A percentile compares a stretch with the other conserved stretches of the same genome.
Evolutionary conservation across 2,329 filamentous ascomycete genomes (phyloP).

Genomic region (Penicillium sumatraense): DNA sequence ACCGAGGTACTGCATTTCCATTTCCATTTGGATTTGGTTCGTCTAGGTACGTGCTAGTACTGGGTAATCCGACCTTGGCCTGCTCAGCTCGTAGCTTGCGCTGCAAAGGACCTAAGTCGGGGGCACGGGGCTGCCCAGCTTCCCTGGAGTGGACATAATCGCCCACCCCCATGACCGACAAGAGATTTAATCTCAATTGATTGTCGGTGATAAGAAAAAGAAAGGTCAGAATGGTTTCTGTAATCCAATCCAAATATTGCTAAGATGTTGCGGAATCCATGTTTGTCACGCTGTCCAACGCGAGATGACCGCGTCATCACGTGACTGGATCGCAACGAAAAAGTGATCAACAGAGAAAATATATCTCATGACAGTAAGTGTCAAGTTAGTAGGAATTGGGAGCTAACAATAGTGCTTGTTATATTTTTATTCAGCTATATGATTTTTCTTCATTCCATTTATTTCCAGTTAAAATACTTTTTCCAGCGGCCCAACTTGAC

Average conservation of each 20-base stretch:
- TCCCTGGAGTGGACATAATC: conserved; percentile 48
- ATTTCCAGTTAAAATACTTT: too few species aligned
- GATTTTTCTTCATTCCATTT: too few species aligned
- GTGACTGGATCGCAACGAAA: conserved; percentile 18
- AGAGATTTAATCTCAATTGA: not conserved
- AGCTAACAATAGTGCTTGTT: too few species aligned
- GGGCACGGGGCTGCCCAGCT: conserved; percentile 34
- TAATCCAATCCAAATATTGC: conserved; percentile 3
- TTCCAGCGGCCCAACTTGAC: too few species aligned
- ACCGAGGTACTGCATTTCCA: conserved; percentile 17
- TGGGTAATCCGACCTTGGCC: conserved; percentile 40
- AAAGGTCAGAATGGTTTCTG: conserved; percentile 2
- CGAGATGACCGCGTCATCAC: conserved; percentile 37
- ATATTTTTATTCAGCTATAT: too few species aligned
- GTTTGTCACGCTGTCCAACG: conserved; percentile 18
- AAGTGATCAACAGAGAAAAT: too few species aligned
- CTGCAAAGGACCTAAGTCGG: conserved; percentile 28
- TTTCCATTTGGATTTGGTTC: conserved; percentile 28
- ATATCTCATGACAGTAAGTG: too few species aligned
- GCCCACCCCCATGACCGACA: conserved; percentile 43
- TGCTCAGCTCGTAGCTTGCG: conserved; percentile 41
- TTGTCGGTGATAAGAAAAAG: conserved; percentile 19
- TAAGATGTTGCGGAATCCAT: conserved; percentile 4
- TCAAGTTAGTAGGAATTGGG: too few species aligned
- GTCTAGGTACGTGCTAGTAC: conserved; percentile 28